Evolutionary conservation across 148 eudicot species (phyloP).

Genomic region (Limonium bicolor): DNA sequence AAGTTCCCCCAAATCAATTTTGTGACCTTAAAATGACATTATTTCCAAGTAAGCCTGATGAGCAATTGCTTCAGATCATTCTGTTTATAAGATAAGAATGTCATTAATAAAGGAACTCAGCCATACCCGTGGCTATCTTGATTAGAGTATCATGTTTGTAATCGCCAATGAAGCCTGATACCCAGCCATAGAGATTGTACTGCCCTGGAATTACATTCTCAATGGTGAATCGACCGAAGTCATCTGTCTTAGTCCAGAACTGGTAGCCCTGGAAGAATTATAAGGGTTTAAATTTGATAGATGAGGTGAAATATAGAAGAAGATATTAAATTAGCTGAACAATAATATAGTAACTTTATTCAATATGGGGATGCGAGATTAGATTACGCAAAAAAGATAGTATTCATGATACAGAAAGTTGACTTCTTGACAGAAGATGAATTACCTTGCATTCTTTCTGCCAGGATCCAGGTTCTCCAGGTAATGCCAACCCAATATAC

Average conservation of each 20-base stretch:
- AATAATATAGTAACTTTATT: no score
- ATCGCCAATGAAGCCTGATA: constrained; percentile 61
- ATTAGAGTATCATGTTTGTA: constrained; percentile 16
- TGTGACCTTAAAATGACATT: constrained; percentile 11
- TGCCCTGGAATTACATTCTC: constrained; percentile 27
- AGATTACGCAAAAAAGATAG: no score
- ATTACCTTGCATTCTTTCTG: constrained; percentile 60
- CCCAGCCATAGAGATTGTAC: constrained; percentile 60
- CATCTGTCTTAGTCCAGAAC: constrained; percentile 51
- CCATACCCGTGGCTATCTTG: not conserved
- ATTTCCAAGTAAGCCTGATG: not conserved
- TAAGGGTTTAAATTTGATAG: constrained; percentile 1
- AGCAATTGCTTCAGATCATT: not conserved
- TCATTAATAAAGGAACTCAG: not conserved
- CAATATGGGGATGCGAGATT: no score
- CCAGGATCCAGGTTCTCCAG: constrained; percentile 58
- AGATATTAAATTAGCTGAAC: no score
- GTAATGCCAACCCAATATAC: constrained; percentile 42
- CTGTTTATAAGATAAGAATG: not conserved
- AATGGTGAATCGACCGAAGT: constrained; percentile 39
- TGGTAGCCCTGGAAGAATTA: constrained; percentile 55
- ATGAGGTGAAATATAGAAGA: not conserved
- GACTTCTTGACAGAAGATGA: no score
- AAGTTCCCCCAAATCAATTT: constrained; percentile 21
- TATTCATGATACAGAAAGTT: no score